Evolutionary conservation across 75 land plant species (phyloP).

Genomic region (Isoetes taiwanensis): DNA sequence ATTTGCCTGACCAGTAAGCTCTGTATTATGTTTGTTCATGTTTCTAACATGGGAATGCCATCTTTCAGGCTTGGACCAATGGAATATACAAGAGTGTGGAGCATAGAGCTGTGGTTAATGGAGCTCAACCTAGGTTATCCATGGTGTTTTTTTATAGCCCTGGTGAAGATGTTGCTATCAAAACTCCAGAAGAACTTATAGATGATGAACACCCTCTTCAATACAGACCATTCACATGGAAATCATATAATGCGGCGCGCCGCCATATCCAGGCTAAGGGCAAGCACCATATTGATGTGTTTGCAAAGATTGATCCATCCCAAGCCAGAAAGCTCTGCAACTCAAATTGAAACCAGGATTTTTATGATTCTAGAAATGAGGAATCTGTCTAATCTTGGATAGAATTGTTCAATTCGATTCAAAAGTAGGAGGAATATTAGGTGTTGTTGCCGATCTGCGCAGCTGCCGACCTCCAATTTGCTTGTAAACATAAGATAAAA

Average conservation of each 20-base stretch:
- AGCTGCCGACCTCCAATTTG: too few relatives aligned
- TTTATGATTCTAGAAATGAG: too few relatives aligned
- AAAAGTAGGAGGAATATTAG: too few relatives aligned
- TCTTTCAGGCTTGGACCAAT: slow-evolving; percentile 60
- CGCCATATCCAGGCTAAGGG: too few relatives aligned
- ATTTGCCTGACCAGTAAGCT: background rate
- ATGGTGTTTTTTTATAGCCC: slow-evolving; percentile 55
- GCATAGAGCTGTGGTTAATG: slow-evolving; percentile 47
- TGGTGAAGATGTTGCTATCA: slow-evolving; percentile 28
- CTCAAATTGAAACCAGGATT: too few relatives aligned
- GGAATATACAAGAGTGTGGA: slow-evolving; percentile 52
- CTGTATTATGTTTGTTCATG: background rate
- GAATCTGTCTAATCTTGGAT: too few relatives aligned
- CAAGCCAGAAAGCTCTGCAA: too few relatives aligned
- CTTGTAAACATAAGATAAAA: too few relatives aligned
- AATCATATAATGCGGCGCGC: slow-evolving; percentile 33
- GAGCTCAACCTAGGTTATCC: slow-evolving; percentile 32
- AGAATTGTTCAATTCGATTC: too few relatives aligned
- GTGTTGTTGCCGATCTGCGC: too few relatives aligned
- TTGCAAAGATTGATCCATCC: too few relatives aligned
- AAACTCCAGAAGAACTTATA: slow-evolving; percentile 7
- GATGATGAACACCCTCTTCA: slow-evolving; percentile 18
- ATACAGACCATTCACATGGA: slow-evolving; percentile 55
- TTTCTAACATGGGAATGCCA: slow-evolving; percentile 13
- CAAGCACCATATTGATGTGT: too few relatives aligned